Base-by-base conservation (phyloP, 192 early-diverging fungal genomes). In the Coemansia sp. region DNA sequence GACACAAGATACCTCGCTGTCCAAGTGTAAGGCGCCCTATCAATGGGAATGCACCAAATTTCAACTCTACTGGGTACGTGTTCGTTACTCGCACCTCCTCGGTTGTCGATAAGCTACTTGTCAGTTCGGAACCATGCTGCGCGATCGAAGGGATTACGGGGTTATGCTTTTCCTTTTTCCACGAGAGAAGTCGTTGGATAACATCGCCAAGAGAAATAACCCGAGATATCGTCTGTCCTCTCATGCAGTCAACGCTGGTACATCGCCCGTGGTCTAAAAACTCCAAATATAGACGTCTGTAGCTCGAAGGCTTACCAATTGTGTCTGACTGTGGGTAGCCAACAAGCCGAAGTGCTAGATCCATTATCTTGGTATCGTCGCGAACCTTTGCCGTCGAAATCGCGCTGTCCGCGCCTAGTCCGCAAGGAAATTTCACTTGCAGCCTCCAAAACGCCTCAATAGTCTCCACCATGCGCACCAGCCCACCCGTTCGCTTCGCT, bases 361-460 rank as follows among this genome's bases (percentile, higher is more conserved):
- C 29, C 53, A 77, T 61, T 4, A 61, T 17, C 54, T 4, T 14
- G 3, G 62, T 31, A 9, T n/a, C 36, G 0, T 46, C 40, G 0
- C 34, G 1, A 14, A 24, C 45, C 45, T 19, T n/a, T 3, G 9
- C 11, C 17, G 5, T 31, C 14, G 35, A 9, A 19, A 17, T 56
- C 34, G 3, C 63, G 31, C 59, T 45, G 7, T 39, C 59, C 11
- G 27, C 19, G 16, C 56, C 21, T n/a, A 54, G 69, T 0, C 69
- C 70, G 16, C n/a, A 8, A 7, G 74, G 66, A 42, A 81, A 81
- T 60, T 81, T 81, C 45, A 36, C 42, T 7, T 44, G 40, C 21
- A 81, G 45, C 50, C 44, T 63, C 79, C 79, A 81, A 35, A 61
- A 70, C 6, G 79, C 64, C 60, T 81, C 79, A 11, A 68, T 16